Base-by-base conservation (phyloP, 495 filamentous ascomycete genomes). In the Podospora comata region DNA sequence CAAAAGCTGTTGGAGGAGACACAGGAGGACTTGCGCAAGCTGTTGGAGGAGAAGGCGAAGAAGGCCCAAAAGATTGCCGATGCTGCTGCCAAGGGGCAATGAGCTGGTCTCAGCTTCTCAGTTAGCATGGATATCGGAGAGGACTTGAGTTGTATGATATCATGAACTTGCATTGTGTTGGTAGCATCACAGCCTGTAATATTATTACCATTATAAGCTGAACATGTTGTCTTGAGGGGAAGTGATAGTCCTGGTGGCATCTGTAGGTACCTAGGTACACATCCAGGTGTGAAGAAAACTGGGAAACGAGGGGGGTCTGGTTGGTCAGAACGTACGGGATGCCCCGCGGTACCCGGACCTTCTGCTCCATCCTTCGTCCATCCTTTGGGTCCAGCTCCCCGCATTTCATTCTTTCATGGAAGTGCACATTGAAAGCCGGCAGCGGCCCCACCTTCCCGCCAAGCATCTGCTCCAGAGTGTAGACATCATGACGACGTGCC, bases 1-100 rank as follows among this genome's bases (percentile, higher is more conserved):
- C 79, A 89, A 79, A 78, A 84, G 70, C 77, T 91, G 7, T 69
- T 87, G 18, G 85, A 87, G 74, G 87, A 88, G 71, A 86, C 89
- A 1, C 72, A 85, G 39, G 73, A 83, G 28, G 89, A 92, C 60
- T 68, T 85, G 16, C 67, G 76, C 67, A 69, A 81, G 65, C 71
- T 83, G 27, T 60, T 85, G 7, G 73, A 76, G 64, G 80, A 81
- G 67, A 77, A 79, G 73, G 77, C 76, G 13, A 69, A 77, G 54
- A 78, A 81, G 74, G 80, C 76, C 1, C 73, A 83, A 66, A 76
- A 80, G 64, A 77, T 83, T 62, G 74, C 72, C 3, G 76, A 82
- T 4, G 75, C 73, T 62, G 76, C 76, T 7, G 73, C 74, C 64
- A 72, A 76, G 62, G 70, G 61, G 34, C 13, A 73, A 61, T 61